Conservation (phyloP, 169 alveolate genomes). For the Plasmodium knowlesi region DNA sequence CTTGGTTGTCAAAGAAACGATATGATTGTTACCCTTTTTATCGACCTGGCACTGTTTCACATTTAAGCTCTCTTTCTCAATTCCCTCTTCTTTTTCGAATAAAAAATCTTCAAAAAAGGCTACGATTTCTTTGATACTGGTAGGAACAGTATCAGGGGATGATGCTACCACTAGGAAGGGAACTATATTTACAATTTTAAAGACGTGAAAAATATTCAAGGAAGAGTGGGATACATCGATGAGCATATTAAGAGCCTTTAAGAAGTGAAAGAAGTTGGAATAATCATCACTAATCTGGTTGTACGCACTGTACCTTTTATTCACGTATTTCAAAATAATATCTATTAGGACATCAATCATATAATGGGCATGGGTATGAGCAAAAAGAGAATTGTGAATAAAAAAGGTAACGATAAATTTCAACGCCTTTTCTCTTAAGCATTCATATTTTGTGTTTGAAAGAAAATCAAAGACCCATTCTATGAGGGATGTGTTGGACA, state of each 20-base stretch:
- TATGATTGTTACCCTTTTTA: background rate
- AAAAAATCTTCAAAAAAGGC: slow-evolving; percentile 32
- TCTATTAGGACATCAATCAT: slow-evolving; percentile 60
- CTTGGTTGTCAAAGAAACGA: background rate
- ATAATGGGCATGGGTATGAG: slow-evolving; percentile 63
- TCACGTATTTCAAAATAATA: slow-evolving; percentile 61
- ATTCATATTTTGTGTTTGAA: slow-evolving; percentile 66
- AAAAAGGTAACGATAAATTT: slow-evolving; percentile 62
- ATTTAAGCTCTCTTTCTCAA: background rate
- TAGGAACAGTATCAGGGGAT: slow-evolving; percentile 32
- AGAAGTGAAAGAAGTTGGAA: slow-evolving; percentile 28
- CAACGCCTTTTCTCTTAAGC: slow-evolving; percentile 58
- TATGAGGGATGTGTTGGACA: slow-evolving; percentile 52
- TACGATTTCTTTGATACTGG: slow-evolving; percentile 22
- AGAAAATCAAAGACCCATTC: slow-evolving; percentile 70
- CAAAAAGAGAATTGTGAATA: slow-evolving; percentile 64
- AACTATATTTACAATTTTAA: slow-evolving; percentile 40
- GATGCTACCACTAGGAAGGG: slow-evolving; percentile 15
- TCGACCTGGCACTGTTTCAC: background rate
- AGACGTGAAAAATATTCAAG: slow-evolving; percentile 36
- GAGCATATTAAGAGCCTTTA: slow-evolving; percentile 63
- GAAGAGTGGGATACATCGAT: slow-evolving; percentile 30
- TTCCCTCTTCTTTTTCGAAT: background rate
- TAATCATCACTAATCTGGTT: slow-evolving; percentile 12
- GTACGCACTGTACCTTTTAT: background rate